Base-by-base conservation (phyloP, 164 flowering plant species). In the Houttuynia cordata region DNA sequence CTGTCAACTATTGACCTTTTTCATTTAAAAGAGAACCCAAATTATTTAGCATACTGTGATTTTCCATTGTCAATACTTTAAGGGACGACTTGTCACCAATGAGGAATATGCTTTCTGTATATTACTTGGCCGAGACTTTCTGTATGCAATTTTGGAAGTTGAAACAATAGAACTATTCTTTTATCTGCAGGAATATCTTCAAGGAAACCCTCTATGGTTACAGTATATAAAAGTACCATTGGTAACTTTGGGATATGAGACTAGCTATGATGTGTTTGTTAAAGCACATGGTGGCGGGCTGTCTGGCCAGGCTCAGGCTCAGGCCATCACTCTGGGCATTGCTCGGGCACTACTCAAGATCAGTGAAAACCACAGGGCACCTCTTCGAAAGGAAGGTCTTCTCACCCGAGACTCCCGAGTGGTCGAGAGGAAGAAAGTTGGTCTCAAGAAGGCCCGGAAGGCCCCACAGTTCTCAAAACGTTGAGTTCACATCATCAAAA, bases 261-360 rank as follows among this genome's bases (percentile, higher is more conserved):
- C 24, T 23, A 86, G 79, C 67, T 90, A 86, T 55, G 97, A 93
- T 71, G 91, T 90, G 18, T 90, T 93, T 72, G 95, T 93, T 14
- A 90, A 93, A 73, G 97, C 97, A 24, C 91, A 93, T 37, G 99
- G 99, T 6, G 97, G 96, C 53, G 96, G 97, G 30, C 91, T 93
- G n/a, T 78, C 95, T 42, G 99, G 99, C 63, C 97, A 90, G n/a
- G n/a, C n/a, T n/a, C n/a, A n/a, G 75, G 92, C 99, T 62, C 99
- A 93, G 74, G 99, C 97, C 19, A 88, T 93, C 58, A 75, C 92
- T 59, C 90, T 90, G 60, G 98, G 98, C 22, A 61, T 90, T 68
- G 96, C 96, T 61, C 86, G 97, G 37, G 99, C 97, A 10, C 66
- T 90, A 76, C 81, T 93, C n/a, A 88, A 85, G 78, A 82, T 90